A percentile compares a stretch with the other conserved stretches of the same genome.
phyloP scores from a whole-genome alignment of 768 basidiomycete species.

The Leccinellum rugosiceps region DNA sequence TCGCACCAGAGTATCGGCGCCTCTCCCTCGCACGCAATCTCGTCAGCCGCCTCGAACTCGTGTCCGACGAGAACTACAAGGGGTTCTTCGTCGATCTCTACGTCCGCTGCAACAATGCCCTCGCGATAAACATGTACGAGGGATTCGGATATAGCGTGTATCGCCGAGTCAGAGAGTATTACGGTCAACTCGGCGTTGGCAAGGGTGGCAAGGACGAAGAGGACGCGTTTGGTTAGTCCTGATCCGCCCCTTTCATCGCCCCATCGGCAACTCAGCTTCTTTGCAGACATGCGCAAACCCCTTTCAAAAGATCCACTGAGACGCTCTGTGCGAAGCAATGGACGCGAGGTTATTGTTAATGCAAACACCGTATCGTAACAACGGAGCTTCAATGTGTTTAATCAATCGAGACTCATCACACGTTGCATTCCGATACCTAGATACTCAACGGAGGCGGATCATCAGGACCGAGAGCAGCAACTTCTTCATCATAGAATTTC shows the following conservation, averaged over 20 bases:
- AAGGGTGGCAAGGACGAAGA: conserved; percentile 81
- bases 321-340: conserved; percentile 68
- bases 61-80: conserved; percentile 76
- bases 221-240: conserved; percentile 82
- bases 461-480: conserved; percentile 47
- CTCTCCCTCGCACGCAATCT: conserved; percentile 83
- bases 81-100: conserved; percentile 95
- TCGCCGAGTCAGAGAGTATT: conserved; percentile 87
- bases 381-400: conserved; percentile 5
- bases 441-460: conserved; percentile 45
- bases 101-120: conserved; percentile 80
- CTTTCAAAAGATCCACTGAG: conserved; percentile 57
- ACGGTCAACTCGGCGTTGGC: conserved; percentile 71
- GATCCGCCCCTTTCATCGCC: neutral
- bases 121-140: conserved; percentile 92
- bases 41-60: conserved; percentile 82
- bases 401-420: conserved; percentile 5
- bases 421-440: conserved; percentile 21
- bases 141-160: conserved; percentile 91
- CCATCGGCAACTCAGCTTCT: neutral
- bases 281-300: conserved; percentile 70
- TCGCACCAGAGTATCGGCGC: conserved; percentile 90
- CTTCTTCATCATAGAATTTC: conserved; percentile 72
- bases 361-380: conserved; percentile 36
- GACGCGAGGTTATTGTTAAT: conserved; percentile 66